phyloP scores from a whole-genome alignment of 2,329 filamentous ascomycete genomes.

The Domatiomyces catenatus region DNA sequence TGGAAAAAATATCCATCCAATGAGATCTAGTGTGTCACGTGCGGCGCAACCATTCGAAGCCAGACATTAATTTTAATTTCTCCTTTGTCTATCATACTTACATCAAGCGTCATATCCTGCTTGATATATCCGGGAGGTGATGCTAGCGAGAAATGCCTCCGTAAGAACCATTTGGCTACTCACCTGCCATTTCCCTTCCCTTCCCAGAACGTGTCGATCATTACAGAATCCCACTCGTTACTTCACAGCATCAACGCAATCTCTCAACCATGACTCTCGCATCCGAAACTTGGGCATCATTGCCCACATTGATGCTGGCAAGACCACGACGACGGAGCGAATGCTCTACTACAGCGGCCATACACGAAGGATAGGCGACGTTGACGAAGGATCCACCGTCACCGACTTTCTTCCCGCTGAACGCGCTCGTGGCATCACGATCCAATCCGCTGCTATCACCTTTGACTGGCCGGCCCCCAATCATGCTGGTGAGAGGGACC shows the following conservation, averaged over 20 bases:
- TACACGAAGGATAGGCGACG: slow-evolving; percentile 77
- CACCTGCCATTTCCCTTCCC: background rate
- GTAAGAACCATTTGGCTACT: background rate
- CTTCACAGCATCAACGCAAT: background rate
- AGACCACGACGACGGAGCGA: slow-evolving; percentile 95
- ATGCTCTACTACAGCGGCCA: slow-evolving; percentile 96
- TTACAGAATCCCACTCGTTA: background rate
- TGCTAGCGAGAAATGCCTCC: background rate
- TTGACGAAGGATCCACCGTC: slow-evolving; percentile 90
- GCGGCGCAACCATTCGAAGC: too few species aligned
- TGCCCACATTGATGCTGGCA: slow-evolving; percentile 95
- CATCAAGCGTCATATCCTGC: background rate
- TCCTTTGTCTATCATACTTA: background rate
- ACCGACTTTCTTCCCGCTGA: slow-evolving; percentile 94
- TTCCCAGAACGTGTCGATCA: background rate
- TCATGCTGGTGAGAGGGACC: slow-evolving; percentile 18
- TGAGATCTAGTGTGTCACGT: too few species aligned
- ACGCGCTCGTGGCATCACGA: slow-evolving; percentile 83
- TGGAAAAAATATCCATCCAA: too few species aligned
- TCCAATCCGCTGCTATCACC: slow-evolving; percentile 91
- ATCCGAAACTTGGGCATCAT: slow-evolving; percentile 93
- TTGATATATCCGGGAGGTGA: background rate
- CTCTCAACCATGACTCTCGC: background rate
- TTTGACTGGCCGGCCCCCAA: slow-evolving; percentile 67
- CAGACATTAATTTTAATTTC: background rate